Evolutionary conservation across 164 flowering plant genomes (phyloP).

Genomic region (Magnolia changhungtana): DNA sequence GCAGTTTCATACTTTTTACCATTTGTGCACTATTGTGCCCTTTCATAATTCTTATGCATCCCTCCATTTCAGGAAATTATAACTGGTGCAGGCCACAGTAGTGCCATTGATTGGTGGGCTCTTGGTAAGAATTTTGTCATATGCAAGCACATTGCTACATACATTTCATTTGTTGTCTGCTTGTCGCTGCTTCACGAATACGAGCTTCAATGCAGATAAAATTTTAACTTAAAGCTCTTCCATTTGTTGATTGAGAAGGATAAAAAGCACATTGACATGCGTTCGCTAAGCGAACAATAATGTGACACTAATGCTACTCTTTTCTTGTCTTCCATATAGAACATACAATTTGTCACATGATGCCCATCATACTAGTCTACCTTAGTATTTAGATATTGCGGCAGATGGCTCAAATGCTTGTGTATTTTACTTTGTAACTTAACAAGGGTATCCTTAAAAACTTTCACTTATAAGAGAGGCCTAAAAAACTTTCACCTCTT

Average conservation of each 20-base stretch:
- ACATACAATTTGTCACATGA: too few relatives aligned
- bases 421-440: too few relatives aligned
- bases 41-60: conserved; percentile 6
- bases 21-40: neutral
- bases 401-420: too few relatives aligned
- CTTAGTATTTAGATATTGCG: too few relatives aligned
- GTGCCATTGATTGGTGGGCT: conserved; percentile 99
- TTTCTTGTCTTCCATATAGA: too few relatives aligned
- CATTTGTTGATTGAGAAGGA: neutral
- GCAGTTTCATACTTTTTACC: too few relatives aligned
- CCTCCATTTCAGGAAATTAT: conserved; percentile 79
- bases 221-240: conserved; percentile 5
- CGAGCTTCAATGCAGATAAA: neutral
- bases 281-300: too few relatives aligned
- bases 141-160: neutral
- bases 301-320: too few relatives aligned
- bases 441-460: too few relatives aligned
- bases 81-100: conserved; percentile 84
- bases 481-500: too few relatives aligned
- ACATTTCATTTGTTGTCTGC: neutral
- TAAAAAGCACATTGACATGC: neutral
- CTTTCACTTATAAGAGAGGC: too few relatives aligned
- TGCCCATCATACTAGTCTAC: too few relatives aligned
- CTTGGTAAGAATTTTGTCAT: conserved; percentile 51
- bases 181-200: neutral